Percentiles rank a stretch among this genome's conserved stretches.
Evolutionary conservation across 495 filamentous ascomycete genomes (phyloP).

Genomic region (Extremus antarcticus): DNA sequence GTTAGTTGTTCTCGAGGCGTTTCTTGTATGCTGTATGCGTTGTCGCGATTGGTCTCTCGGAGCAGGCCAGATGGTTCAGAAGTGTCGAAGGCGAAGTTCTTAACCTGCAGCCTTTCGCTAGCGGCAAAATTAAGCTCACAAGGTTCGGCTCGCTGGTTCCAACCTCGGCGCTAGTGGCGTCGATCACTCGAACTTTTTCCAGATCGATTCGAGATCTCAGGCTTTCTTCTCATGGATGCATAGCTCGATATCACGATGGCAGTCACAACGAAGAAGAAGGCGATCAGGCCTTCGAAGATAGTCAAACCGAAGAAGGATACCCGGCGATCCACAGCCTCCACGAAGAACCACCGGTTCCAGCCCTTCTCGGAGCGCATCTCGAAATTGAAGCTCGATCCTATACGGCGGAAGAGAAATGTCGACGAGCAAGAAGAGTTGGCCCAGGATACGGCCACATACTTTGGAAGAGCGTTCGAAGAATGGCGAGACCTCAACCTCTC

Average conservation of each 20-base stretch:
- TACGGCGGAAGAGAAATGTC: slow-evolving; percentile 71
- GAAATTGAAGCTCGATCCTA: slow-evolving; percentile 85
- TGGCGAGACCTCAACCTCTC: slow-evolving; percentile 89
- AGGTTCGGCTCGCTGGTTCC: no score
- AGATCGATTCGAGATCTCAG: not conserved
- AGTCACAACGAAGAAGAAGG: slow-evolving; percentile 42
- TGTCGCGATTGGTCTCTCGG: no score
- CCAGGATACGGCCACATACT: slow-evolving; percentile 63
- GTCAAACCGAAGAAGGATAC: slow-evolving; percentile 34
- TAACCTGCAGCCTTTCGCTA: no score
- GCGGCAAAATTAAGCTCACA: no score
- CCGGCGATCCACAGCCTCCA: slow-evolving; percentile 52
- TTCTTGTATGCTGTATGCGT: no score
- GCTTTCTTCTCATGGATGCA: no score
- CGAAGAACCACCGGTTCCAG: slow-evolving; percentile 79
- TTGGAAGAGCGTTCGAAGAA: slow-evolving; percentile 67
- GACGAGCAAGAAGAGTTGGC: slow-evolving; percentile 58
- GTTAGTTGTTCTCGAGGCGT: no score
- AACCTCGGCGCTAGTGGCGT: no score
- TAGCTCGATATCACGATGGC: not conserved
- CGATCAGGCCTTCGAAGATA: slow-evolving; percentile 52
- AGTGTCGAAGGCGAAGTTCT: no score
- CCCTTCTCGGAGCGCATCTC: slow-evolving; percentile 86
- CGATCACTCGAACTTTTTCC: not conserved
- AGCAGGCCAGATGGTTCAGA: no score